Evolutionary conservation across 257 asterid genomes (phyloP).

Genomic region (Rhazya stricta): DNA sequence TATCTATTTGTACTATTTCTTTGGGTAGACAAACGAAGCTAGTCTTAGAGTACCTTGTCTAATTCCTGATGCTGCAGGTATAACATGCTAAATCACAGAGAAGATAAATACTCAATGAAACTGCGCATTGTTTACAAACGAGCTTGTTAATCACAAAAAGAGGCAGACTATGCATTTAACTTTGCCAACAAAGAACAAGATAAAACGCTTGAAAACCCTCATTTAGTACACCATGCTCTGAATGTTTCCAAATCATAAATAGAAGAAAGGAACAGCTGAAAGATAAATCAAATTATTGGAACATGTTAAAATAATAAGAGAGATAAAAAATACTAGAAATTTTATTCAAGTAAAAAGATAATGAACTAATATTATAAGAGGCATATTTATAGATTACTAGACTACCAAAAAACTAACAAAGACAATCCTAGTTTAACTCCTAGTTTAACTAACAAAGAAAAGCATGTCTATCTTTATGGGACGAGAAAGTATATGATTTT

Average conservation of each 20-base stretch:
- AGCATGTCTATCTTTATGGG: too few relatives aligned
- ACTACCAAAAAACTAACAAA: too few relatives aligned
- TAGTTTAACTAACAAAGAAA: too few relatives aligned
- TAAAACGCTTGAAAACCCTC: neutral
- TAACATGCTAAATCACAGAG: neutral
- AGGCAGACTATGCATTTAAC: neutral
- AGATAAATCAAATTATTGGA: neutral
- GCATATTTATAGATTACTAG: too few relatives aligned
- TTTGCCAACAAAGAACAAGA: neutral
- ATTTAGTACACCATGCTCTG: neutral
- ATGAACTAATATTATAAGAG: too few relatives aligned
- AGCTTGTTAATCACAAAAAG: neutral
- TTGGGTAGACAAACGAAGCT: neutral
- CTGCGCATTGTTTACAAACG: neutral
- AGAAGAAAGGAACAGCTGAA: neutral
- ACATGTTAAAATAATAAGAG: too few relatives aligned
- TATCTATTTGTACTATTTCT: neutral
- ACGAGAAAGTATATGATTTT: too few relatives aligned
- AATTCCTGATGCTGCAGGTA: neutral
- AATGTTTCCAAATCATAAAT: neutral
- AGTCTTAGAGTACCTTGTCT: neutral
- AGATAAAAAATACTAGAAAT: too few relatives aligned
- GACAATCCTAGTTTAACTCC: too few relatives aligned
- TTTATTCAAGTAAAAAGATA: too few relatives aligned
- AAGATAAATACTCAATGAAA: neutral